Conservation (phyloP, 805 yeast species). For the Barnettozyma populi region DNA sequence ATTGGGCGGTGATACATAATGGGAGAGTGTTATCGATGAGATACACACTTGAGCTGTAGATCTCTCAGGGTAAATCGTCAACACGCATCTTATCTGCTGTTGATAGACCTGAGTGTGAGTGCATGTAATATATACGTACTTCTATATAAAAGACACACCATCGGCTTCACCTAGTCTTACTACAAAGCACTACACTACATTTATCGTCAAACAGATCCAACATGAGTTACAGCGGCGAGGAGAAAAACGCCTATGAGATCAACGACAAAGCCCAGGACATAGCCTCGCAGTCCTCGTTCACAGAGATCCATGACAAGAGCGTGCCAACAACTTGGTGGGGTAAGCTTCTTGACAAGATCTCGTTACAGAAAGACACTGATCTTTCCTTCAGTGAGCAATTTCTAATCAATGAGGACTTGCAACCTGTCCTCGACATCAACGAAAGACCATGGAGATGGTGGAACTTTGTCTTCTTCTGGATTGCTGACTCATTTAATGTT, state of each 20-base stretch:
- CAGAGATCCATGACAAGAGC: slow-evolving; percentile 5
- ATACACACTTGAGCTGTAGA: not conserved
- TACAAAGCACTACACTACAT: no score
- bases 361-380: slow-evolving; percentile 23
- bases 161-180: not conserved
- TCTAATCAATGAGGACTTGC: slow-evolving; percentile 67
- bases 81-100: not conserved
- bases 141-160: not conserved
- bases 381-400: slow-evolving; percentile 57
- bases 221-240: not conserved
- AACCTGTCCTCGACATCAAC: slow-evolving; percentile 61
- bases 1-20: no score
- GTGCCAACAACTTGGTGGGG: slow-evolving; percentile 2
- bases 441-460: slow-evolving; percentile 86
- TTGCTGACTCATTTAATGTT: slow-evolving; percentile 84
- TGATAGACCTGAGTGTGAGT: not conserved
- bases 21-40: not conserved
- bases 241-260: not conserved
- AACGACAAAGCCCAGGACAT: slow-evolving; percentile 2
- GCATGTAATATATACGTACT: no score
- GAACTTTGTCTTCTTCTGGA: slow-evolving; percentile 77
- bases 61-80: not conserved
- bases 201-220: not conserved
- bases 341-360: slow-evolving; percentile 12
- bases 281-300: slow-evolving; percentile 8